These are phyloP conservation scores for Phanerochaete carnosa DNA, from an alignment of 768 basidiomycete species.

Conservation along the genomic window DNA sequence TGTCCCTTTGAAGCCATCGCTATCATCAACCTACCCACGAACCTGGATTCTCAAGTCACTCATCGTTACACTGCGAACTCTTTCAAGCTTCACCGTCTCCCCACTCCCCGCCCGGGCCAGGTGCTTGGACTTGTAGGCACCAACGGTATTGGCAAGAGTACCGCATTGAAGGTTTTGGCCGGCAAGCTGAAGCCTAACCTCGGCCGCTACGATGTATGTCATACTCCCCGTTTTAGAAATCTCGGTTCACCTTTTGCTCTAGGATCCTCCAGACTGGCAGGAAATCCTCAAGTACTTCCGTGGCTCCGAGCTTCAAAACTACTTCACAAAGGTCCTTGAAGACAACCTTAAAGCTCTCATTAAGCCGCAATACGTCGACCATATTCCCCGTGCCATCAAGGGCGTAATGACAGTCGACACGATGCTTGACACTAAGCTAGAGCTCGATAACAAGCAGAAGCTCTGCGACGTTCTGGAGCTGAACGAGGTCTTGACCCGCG, in stretches of 20 bases:
- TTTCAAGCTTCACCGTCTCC: constrained; percentile 97
- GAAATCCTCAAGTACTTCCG: constrained; percentile 98
- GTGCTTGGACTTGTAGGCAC: constrained; percentile 98
- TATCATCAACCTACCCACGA: constrained; percentile 98
- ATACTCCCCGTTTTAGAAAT: neutral
- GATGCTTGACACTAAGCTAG: constrained; percentile 91
- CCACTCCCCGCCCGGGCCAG: constrained; percentile 95
- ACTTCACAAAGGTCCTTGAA: constrained; percentile 98
- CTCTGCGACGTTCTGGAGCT: constrained; percentile 88
- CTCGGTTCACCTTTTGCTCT: constrained; percentile 5
- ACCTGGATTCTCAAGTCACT: constrained; percentile 92
- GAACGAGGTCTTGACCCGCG: constrained; percentile 80
- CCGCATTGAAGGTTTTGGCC: constrained; percentile 93
- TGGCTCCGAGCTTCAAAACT: constrained; percentile 98
- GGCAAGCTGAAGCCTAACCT: constrained; percentile 98
- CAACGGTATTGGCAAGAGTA: constrained; percentile 99
- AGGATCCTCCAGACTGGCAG: constrained; percentile 99
- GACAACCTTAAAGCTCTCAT: constrained; percentile 98
- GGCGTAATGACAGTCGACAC: constrained; percentile 78
- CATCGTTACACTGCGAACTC: constrained; percentile 98
- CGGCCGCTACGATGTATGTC: constrained; percentile 87
- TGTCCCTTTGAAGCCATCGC: constrained; percentile 99
- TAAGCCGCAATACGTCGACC: constrained; percentile 99
- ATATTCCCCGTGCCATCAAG: constrained; percentile 96
- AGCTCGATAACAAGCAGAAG: constrained; percentile 83